phyloP scores from a whole-genome alignment of 1,284 basidiomycete genomes.

The Ganoderma lingzhi region DNA sequence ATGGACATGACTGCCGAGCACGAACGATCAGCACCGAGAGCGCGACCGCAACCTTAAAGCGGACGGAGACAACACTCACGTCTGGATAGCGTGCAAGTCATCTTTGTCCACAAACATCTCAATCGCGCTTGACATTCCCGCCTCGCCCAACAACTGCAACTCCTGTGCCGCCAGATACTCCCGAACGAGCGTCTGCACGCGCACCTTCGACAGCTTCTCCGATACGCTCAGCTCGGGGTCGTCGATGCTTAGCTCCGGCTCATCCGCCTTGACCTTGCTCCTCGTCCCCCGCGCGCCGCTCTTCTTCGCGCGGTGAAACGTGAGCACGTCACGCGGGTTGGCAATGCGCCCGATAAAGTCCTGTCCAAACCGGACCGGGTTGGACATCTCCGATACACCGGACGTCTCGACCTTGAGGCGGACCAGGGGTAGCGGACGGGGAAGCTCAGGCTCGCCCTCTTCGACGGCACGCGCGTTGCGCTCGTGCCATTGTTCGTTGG shows the following conservation, averaged over 20 bases:
- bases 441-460: slow-evolving; percentile 74
- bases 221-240: slow-evolving; percentile 68
- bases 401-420: slow-evolving; percentile 94
- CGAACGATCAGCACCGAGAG: not conserved
- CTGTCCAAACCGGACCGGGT: slow-evolving; percentile 96
- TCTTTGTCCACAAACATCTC: slow-evolving; percentile 96
- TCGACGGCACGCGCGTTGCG: slow-evolving; percentile 70
- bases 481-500: slow-evolving; percentile 82
- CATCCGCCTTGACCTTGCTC: slow-evolving; percentile 67
- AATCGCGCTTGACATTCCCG: slow-evolving; percentile 90
- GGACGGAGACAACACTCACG: slow-evolving; percentile 56
- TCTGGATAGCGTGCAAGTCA: slow-evolving; percentile 89
- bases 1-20: slow-evolving; percentile 69
- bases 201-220: slow-evolving; percentile 75
- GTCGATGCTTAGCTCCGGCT: slow-evolving; percentile 79
- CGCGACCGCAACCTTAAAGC: not conserved
- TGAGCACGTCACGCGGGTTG: slow-evolving; percentile 92
- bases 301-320: slow-evolving; percentile 89
- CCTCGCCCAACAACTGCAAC: slow-evolving; percentile 86
- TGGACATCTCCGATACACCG: slow-evolving; percentile 88
- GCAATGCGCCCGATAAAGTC: slow-evolving; percentile 93
- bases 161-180: slow-evolving; percentile 92
- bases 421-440: slow-evolving; percentile 87
- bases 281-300: slow-evolving; percentile 41
- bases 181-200: slow-evolving; percentile 83